Evolutionary conservation across 1,139 yeast species (phyloP).

Genomic region (Blastobotrys petasosporus): DNA sequence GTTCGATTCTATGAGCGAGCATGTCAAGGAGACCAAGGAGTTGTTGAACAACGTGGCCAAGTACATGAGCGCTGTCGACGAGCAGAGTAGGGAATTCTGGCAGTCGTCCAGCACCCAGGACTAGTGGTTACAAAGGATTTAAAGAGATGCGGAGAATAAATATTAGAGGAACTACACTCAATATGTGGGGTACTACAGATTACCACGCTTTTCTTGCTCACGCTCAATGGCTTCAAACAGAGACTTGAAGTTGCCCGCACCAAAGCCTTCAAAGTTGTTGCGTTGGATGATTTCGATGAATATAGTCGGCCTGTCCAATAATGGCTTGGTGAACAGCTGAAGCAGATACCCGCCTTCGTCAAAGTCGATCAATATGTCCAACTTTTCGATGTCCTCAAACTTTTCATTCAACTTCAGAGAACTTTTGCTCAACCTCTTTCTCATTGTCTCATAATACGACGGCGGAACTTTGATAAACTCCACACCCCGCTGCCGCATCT

Average conservation of each 20-base stretch:
- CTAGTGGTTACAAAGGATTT: no score
- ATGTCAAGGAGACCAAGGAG: conserved; percentile 38
- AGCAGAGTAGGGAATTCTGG: conserved; percentile 31
- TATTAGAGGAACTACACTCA: no score
- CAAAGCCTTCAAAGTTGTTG: conserved; percentile 75
- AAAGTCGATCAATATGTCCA: conserved; percentile 65
- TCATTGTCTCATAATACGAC: conserved; percentile 49
- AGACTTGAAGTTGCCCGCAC: conserved; percentile 80
- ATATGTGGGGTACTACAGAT: conserved; percentile 17
- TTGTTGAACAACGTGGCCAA: conserved; percentile 41
- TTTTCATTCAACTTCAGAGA: conserved; percentile 46
- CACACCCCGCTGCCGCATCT: conserved; percentile 55
- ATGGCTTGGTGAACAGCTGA: conserved; percentile 72
- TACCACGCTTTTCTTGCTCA: conserved; percentile 38
- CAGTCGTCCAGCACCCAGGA: neutral
- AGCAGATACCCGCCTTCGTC: conserved; percentile 66
- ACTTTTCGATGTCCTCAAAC: conserved; percentile 38
- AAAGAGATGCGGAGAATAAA: no score
- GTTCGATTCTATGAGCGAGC: conserved; percentile 38
- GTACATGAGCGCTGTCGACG: conserved; percentile 35
- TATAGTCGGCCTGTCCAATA: conserved; percentile 72
- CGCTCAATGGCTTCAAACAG: conserved; percentile 72
- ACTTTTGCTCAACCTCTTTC: conserved; percentile 39
- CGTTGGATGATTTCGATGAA: conserved; percentile 79
- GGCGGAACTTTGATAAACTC: conserved; percentile 58